Evolutionary conservation across 2,329 filamentous ascomycete species (phyloP).

Genomic region (Colletotrichum sp.): DNA sequence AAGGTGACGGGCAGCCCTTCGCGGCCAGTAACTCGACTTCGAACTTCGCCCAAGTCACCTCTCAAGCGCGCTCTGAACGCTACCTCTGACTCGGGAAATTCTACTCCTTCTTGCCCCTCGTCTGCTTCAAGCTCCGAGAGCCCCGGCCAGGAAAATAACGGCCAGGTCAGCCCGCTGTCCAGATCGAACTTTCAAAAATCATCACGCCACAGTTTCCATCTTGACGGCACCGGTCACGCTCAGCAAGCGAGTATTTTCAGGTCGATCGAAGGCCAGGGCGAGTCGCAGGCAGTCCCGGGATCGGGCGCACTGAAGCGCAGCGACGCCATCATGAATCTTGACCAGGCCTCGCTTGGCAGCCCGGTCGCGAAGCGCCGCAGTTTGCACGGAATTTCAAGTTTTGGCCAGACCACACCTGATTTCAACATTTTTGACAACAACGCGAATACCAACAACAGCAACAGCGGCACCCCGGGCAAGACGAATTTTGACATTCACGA

Average conservation of each 20-base stretch:
- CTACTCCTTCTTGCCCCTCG: slow-evolving; percentile 61
- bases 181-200: slow-evolving; percentile 53
- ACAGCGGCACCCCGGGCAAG: slow-evolving; percentile 40
- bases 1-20: slow-evolving; percentile 59
- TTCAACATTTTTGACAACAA: slow-evolving; percentile 80
- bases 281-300: slow-evolving; percentile 42
- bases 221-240: slow-evolving; percentile 61
- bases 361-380: slow-evolving; percentile 92
- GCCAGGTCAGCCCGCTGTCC: slow-evolving; percentile 44
- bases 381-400: slow-evolving; percentile 74
- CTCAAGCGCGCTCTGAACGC: slow-evolving; percentile 77
- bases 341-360: slow-evolving; percentile 78
- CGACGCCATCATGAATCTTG: slow-evolving; percentile 87
- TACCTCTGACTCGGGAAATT: slow-evolving; percentile 66
- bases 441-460: slow-evolving; percentile 44
- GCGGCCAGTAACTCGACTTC: slow-evolving; percentile 63
- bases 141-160: slow-evolving; percentile 51
- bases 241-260: slow-evolving; percentile 53
- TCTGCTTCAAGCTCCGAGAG: slow-evolving; percentile 48
- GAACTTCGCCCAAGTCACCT: slow-evolving; percentile 81
- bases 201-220: slow-evolving; percentile 60
- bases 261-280: slow-evolving; percentile 55
- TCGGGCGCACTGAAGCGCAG: slow-evolving; percentile 91
- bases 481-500: slow-evolving; percentile 52
- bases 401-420: slow-evolving; percentile 56